These are phyloP conservation scores for Sodiomyces alkalinus DNA, from an alignment of 2,329 filamentous ascomycete species.

Conservation along the genomic window DNA sequence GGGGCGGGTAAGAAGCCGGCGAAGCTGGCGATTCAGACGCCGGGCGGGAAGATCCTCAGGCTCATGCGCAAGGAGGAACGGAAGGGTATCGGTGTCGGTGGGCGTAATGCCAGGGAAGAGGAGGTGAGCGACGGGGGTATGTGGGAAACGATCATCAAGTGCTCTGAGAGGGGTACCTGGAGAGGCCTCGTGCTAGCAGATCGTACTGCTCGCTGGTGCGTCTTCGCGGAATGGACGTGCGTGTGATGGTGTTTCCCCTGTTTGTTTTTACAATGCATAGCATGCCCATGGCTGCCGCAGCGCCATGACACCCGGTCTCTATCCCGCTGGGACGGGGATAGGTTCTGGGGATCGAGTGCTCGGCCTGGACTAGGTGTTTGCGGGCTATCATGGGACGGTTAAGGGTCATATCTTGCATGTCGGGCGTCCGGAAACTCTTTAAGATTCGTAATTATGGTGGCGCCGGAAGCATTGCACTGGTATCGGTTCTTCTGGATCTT, in stretches of 20 bases:
- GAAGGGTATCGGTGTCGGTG: conserved; percentile 33
- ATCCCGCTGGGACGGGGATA: too few relatives aligned
- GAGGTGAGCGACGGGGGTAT: conserved; percentile 53
- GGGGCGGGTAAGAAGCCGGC: conserved; percentile 53
- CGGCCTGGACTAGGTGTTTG: too few relatives aligned
- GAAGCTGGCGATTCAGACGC: conserved; percentile 88
- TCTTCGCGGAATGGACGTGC: conserved; percentile 80
- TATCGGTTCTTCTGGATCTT: too few relatives aligned
- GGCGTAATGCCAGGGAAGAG: conserved; percentile 30
- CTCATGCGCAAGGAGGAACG: conserved; percentile 68
- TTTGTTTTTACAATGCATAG: too few relatives aligned
- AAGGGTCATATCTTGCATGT: too few relatives aligned
- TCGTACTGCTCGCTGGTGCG: conserved; percentile 73
- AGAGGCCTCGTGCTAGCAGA: conserved; percentile 70
- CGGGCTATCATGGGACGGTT: too few relatives aligned
- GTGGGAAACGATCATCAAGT: conserved; percentile 88
- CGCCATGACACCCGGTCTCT: too few relatives aligned
- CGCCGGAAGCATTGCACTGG: too few relatives aligned
- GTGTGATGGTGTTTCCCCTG: conserved; percentile 10
- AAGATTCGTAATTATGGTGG: too few relatives aligned
- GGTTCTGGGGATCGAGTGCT: too few relatives aligned
- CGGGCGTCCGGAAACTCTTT: too few relatives aligned
- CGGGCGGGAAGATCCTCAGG: conserved; percentile 84
- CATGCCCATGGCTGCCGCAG: too few relatives aligned
- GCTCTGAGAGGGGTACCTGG: conserved; percentile 69